Base-by-base conservation (phyloP, 176 grass and related monocot species). In the Tuctoria greenei region DNA sequence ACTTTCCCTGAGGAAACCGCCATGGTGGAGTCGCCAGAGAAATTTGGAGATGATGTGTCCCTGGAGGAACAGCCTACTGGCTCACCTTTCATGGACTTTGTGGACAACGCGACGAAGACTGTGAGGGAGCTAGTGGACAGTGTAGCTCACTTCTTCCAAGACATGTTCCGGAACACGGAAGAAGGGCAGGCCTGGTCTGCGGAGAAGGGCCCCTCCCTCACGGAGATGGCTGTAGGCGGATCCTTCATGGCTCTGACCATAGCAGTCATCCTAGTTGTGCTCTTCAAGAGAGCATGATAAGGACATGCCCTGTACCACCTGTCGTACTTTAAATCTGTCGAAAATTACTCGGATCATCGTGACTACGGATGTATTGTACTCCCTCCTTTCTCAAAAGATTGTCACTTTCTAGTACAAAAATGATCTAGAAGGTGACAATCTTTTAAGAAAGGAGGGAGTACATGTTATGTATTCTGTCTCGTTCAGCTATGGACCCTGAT, bases 251-350 rank as follows among this genome's bases (percentile, higher is more conserved):
- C 71, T 10, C 81, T 97, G 7, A 46, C 86, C 23, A 66, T 93
- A 17, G 79, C 67, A 0, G 84, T 84, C 31, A 93, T 97, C 52
- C 67, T 97, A 38, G 42, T 97, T 23, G 66, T 97, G 60, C 57
- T 97, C 75, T 56, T 91, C 71, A 97, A 93, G 86, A 86, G 88
- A 73, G 65, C 20, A 50, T 97, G 73, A 93, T 14, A 38, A 42
- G 18, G 13, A 45, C 15, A 6, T 16, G 31, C 40, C 57, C 13
- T 41, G 1, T 57, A 58, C 15, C 6, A 18, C 25, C 11, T 18
- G 55, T 55, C 2, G 26, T 55, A 24, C 16, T 38, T 74, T 13
- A 37, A 84, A 88, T 80, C 71, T 41, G 86, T 88, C 86, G 86
- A 88, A 79, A 79, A 80, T 80, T 64, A 69, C 63, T 75, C 0